Evolutionary conservation across 1,139 yeast genomes (phyloP).

Genomic region (Sugiyamaella novakii): DNA sequence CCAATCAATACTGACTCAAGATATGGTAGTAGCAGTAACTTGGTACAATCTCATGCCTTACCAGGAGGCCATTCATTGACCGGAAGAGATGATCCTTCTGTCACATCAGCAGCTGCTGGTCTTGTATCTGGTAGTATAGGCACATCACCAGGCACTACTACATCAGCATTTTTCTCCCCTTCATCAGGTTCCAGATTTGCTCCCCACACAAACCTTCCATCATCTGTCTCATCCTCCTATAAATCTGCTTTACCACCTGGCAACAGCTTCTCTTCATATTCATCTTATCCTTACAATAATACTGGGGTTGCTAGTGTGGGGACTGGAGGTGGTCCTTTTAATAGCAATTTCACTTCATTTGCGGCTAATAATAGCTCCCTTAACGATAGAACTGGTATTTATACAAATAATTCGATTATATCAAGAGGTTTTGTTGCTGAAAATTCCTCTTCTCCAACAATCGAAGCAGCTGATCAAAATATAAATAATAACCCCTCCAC

Average conservation of each 20-base stretch:
- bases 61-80: slow-evolving; percentile 12
- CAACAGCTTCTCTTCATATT: slow-evolving; percentile 21
- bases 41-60: slow-evolving; percentile 13
- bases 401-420: background rate
- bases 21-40: slow-evolving; percentile 10
- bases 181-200: slow-evolving; percentile 35
- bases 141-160: slow-evolving; percentile 23
- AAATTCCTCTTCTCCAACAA: slow-evolving; percentile 2
- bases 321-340: slow-evolving; percentile 5
- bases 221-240: slow-evolving; percentile 39
- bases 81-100: slow-evolving; percentile 10
- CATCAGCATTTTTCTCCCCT: slow-evolving; percentile 35
- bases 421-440: background rate
- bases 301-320: background rate
- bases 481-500: background rate
- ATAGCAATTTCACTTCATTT: slow-evolving; percentile 8
- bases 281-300: slow-evolving; percentile 19
- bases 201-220: slow-evolving; percentile 38
- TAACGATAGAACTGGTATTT: slow-evolving; percentile 17
- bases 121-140: slow-evolving; percentile 11
- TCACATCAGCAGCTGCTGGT: slow-evolving; percentile 7
- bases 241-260: slow-evolving; percentile 29
- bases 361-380: slow-evolving; percentile 16
- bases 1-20: slow-evolving; percentile 5
- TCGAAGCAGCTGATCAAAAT: background rate